phyloP scores from a whole-genome alignment of 768 basidiomycete genomes.

The Candolleomyces efflorescens region DNA sequence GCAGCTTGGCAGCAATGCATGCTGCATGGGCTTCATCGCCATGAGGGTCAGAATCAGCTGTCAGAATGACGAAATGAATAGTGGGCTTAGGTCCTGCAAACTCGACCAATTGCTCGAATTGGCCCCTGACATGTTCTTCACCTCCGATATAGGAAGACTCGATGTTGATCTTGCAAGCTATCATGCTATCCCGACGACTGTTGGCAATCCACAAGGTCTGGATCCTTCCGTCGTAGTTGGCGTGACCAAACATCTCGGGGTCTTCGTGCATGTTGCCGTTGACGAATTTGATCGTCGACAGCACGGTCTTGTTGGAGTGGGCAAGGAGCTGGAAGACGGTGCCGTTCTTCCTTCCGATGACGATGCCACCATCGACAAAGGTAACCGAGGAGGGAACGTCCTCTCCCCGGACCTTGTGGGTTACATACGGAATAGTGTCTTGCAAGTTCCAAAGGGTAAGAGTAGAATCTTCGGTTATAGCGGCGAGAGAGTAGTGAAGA shows the following conservation, averaged over 20 bases:
- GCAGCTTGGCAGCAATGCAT: conserved; percentile 76
- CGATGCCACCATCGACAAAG: conserved; percentile 82
- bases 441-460: conserved; percentile 80
- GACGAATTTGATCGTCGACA: conserved; percentile 78
- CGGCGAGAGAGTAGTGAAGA: conserved; percentile 69
- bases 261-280: conserved; percentile 61
- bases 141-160: conserved; percentile 56
- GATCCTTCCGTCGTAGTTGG: conserved; percentile 79
- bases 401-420: conserved; percentile 73
- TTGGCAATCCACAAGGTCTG: conserved; percentile 89
- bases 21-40: conserved; percentile 83
- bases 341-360: conserved; percentile 80
- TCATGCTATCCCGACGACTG: conserved; percentile 77
- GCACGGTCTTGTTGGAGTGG: conserved; percentile 63
- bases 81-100: conserved; percentile 81
- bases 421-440: conserved; percentile 71
- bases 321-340: conserved; percentile 82
- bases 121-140: conserved; percentile 60
- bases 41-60: conserved; percentile 76
- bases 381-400: conserved; percentile 80
- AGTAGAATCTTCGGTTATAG: conserved; percentile 79
- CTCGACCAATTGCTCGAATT: conserved; percentile 80
- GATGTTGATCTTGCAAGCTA: conserved; percentile 72
- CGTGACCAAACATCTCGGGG: conserved; percentile 84
- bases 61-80: conserved; percentile 86